Evolutionary conservation across 192 early-diverging fungal genomes (phyloP), one percentile per base, ranked within the genome.

Genomic region (Coemansia sp.): DNA sequence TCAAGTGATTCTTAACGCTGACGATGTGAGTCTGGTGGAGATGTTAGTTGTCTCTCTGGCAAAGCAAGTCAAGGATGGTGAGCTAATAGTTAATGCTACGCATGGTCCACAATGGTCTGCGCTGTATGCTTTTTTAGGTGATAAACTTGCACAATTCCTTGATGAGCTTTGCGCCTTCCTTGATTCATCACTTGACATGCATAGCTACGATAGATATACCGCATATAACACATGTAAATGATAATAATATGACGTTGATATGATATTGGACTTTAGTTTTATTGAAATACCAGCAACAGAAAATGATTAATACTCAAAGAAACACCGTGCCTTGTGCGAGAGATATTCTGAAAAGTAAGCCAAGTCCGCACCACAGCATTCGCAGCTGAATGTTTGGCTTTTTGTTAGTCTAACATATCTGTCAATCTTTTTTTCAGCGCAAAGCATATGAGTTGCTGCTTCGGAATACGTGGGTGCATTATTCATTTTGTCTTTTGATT

Each of bases 181-280:
- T 4, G 65, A 80, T 39, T 74, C 77, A 3, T 45, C 68, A 4
- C 57, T 80, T 16, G 68, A 71, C 16, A 74, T 80, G 32, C 51
- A 41, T 9, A 65, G 22, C n/a, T 80, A 74, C 42, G 78, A 80
- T 41, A 55, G 65, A 45, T 75, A 71, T 51, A 37, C 55, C 12
- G 73, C 57, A 6, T 80, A 80, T 37, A 61, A 69, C 11, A 77
- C 75, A 4, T 43, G 32, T 0, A 12, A n/a, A 15, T 49, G 59
- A 60, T 10, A 6, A 41, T 19, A 48, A 66, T 21, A 22, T 26
- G 7, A 47, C 26, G 11, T 19, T 21, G 43, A 32, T 40, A 11
- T 52, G 15, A 37, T 52, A 8, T 21, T 52, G 2, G 9, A 15
- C 4, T 62, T n/a, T 37, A 0, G 22, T 49, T 63, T 21, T 48